phyloP scores from a whole-genome alignment of 2,329 filamentous ascomycete species.

The Zarea fungicola region DNA sequence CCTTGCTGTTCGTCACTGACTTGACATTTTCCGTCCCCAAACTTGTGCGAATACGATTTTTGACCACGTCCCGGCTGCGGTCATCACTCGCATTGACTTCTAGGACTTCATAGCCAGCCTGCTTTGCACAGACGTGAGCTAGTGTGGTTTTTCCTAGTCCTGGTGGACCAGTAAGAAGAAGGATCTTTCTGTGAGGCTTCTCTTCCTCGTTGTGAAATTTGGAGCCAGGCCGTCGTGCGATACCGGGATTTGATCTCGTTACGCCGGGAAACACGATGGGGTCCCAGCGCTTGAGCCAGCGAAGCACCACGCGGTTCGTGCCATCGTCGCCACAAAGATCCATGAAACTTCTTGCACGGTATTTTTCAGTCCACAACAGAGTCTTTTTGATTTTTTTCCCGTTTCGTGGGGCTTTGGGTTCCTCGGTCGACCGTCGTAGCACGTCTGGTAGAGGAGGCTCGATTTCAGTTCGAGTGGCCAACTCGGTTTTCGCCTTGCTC shows the following conservation, averaged over 20 bases:
- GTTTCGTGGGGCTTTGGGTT: constrained; percentile 6
- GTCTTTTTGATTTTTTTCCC: constrained; percentile 43
- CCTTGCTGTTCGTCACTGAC: constrained; percentile 56
- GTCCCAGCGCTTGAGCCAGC: constrained; percentile 95
- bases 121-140: constrained; percentile 89
- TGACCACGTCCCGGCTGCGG: constrained; percentile 82
- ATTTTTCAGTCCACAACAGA: constrained; percentile 94
- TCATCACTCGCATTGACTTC: constrained; percentile 99
- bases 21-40: constrained; percentile 93
- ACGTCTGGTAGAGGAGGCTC: constrained; percentile 21
- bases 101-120: constrained; percentile 93
- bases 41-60: constrained; percentile 83
- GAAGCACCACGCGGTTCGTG: constrained; percentile 82
- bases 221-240: constrained; percentile 35
- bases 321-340: constrained; percentile 92
- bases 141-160: constrained; percentile 94
- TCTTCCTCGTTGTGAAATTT: constrained; percentile 56
- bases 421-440: constrained; percentile 40
- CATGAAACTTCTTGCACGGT: constrained; percentile 84
- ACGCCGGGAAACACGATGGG: constrained; percentile 81
- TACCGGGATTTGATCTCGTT: constrained; percentile 50
- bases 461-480: constrained; percentile 29
- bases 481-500: constrained; percentile 61
- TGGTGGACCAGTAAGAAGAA: constrained; percentile 85
- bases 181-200: constrained; percentile 76